Evolutionary conservation across 345 rosid genomes (phyloP).

Genomic region (Odontarrhena argentea): DNA sequence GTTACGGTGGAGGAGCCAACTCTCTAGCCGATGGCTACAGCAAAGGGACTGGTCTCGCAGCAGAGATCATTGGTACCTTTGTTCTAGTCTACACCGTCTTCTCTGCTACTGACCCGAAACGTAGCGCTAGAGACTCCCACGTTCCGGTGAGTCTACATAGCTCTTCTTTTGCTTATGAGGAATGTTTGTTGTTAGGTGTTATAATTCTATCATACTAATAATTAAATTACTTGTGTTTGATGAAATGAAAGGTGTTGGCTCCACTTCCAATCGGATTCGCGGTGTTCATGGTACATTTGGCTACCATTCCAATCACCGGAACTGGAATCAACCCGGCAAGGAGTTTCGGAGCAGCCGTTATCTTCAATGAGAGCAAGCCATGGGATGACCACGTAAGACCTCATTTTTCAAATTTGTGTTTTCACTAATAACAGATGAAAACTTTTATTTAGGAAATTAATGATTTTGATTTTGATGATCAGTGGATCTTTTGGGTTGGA

Average conservation of each 20-base stretch:
- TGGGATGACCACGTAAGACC: constrained; percentile 88
- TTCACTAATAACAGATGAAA: neutral
- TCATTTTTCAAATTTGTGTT: neutral
- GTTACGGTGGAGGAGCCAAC: constrained; percentile 71
- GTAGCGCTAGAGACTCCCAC: constrained; percentile 66
- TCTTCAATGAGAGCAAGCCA: constrained; percentile 69
- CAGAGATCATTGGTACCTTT: constrained; percentile 70
- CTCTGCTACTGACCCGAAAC: constrained; percentile 70
- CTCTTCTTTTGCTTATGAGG: too few relatives aligned
- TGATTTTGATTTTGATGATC: constrained; percentile 20
- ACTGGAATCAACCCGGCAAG: constrained; percentile 98
- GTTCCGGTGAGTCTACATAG: constrained; percentile 51
- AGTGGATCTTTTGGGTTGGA: constrained; percentile 84
- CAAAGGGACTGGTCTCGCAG: constrained; percentile 63
- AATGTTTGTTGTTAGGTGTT: neutral
- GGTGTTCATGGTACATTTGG: constrained; percentile 94
- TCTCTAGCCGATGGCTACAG: constrained; percentile 48
- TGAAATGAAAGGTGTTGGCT: constrained; percentile 72
- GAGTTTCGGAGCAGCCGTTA: constrained; percentile 95
- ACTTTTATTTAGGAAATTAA: neutral
- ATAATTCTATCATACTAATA: neutral
- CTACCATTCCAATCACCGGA: constrained; percentile 90
- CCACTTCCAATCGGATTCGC: constrained; percentile 97
- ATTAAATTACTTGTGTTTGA: neutral
- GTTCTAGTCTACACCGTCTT: constrained; percentile 70